Evolutionary conservation across 257 asterid genomes (phyloP), one percentile per base, ranked within the genome.

Genomic region (Salvia miltiorrhiza): DNA sequence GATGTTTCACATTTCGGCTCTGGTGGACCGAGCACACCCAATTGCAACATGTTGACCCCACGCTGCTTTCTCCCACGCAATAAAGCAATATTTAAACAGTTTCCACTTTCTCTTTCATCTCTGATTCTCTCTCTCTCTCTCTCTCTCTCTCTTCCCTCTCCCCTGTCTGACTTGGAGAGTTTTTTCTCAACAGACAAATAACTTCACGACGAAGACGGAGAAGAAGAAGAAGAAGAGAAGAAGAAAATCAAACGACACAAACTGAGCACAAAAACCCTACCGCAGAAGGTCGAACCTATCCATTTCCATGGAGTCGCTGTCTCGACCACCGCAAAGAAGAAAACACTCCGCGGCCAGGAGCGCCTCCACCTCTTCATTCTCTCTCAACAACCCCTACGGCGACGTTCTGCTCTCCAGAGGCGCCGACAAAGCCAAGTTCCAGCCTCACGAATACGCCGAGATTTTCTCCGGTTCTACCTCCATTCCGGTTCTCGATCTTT

Each of bases 401-500:
- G 97, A 65, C 78, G 87, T 86, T 71, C 54, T 81, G 57, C 24
- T 81, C 0, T 72, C 82, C 14, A 60, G 57, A 10, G 78, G 83
- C 41, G 80, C 77, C 24, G 73, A 70, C 3, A 74, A 76, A 5
- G 43, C 75, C 20, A 82, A 70, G 81, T 69, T 85, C 17, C 85
- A 80, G 43, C 81, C 73, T 59, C 84, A 70, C 53, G 97, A 88
- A 54, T 90, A 89, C 66, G 78, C 78, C 0, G 97, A 94, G 90
- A 87, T 91, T 68, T 94, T 94, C 73, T 65, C 86, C 37, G 87
- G 81, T 1, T 71, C 83, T 9, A 79, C 88, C 20, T 94, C 99
- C 77, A 88, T 91, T 77, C 97, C 97, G 68, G 87, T 88, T 65
- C 88, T 94, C 74, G 96, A 90, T 72, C 87, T 88, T 21, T 77